Conservation (phyloP, 345 rosid genomes). For the Reutealis trisperma region DNA sequence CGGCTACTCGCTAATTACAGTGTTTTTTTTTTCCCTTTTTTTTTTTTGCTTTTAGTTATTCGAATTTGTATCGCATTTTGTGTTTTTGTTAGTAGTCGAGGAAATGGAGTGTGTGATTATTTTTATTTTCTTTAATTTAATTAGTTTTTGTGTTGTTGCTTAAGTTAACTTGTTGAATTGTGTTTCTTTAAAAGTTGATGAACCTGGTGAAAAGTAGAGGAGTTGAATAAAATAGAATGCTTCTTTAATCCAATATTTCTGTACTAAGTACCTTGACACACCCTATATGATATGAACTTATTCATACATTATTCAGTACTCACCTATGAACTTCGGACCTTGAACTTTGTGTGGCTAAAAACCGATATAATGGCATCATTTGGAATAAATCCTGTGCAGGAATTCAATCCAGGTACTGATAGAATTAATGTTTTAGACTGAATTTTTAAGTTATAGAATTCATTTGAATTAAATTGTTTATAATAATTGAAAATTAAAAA, state of each 20-base stretch:
- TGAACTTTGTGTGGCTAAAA: too few species aligned
- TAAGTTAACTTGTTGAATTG: neutral
- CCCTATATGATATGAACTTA: neutral
- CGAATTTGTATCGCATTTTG: too few species aligned
- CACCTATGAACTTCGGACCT: neutral
- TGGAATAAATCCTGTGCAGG: too few species aligned
- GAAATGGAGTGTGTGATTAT: neutral
- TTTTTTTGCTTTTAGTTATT: neutral
- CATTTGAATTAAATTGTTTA: too few species aligned
- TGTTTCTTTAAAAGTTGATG: too few species aligned
- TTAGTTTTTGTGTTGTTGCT: too few species aligned
- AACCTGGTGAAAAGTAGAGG: neutral
- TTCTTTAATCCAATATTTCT: neutral
- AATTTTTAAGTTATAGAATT: too few species aligned
- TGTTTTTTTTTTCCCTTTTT: neutral
- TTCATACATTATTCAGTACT: neutral
- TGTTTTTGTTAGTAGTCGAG: neutral
- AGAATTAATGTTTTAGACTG: too few species aligned
- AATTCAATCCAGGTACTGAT: too few species aligned
- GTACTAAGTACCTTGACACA: neutral
- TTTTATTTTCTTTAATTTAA: too few species aligned
- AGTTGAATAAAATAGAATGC: neutral
- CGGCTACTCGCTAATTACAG: neutral
- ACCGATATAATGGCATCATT: too few species aligned
- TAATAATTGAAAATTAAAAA: too few species aligned